Conservation (phyloP, 2,329 filamentous ascomycete species). For the Neodidymelliopsis sp. region DNA sequence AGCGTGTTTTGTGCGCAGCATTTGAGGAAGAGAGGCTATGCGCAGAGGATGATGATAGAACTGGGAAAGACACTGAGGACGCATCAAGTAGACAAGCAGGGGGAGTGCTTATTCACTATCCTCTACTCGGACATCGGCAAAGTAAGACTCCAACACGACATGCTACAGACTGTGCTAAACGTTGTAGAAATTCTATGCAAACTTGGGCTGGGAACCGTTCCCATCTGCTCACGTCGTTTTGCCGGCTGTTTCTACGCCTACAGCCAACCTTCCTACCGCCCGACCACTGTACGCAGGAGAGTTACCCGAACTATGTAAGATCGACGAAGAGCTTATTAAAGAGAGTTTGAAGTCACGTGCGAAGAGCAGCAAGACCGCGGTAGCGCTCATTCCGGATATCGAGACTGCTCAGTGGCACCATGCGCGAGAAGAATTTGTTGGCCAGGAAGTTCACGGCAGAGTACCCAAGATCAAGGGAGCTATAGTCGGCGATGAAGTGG, state of each 20-base stretch:
- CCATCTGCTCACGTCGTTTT: slow-evolving; percentile 71
- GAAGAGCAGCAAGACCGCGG: slow-evolving; percentile 56
- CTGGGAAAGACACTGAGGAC: slow-evolving; percentile 63
- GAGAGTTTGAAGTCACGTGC: slow-evolving; percentile 55
- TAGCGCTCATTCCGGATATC: slow-evolving; percentile 74
- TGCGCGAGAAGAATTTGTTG: slow-evolving; percentile 81
- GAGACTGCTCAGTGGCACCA: slow-evolving; percentile 79
- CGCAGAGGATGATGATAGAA: slow-evolving; percentile 78
- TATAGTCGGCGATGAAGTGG: slow-evolving; percentile 61
- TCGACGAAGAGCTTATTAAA: slow-evolving; percentile 70
- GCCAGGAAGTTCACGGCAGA: slow-evolving; percentile 66
- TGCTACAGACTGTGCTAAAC: slow-evolving; percentile 72
- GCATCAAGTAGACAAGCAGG: slow-evolving; percentile 56
- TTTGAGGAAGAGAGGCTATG: slow-evolving; percentile 77
- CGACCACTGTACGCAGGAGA: slow-evolving; percentile 65
- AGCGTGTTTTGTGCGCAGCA: slow-evolving; percentile 78
- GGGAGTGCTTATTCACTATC: slow-evolving; percentile 70
- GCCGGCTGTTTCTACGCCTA: slow-evolving; percentile 13
- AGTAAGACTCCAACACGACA: slow-evolving; percentile 58
- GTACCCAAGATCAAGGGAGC: slow-evolving; percentile 73
- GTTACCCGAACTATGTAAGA: slow-evolving; percentile 66
- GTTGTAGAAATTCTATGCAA: slow-evolving; percentile 81
- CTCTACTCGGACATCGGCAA: slow-evolving; percentile 85
- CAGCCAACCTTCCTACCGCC: slow-evolving; percentile 31
- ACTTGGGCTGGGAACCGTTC: slow-evolving; percentile 78